A percentile compares a stretch with the other conserved stretches of the same genome.
These are phyloP conservation scores for Inonotus hispidus DNA, from an alignment of 1,284 basidiomycete species.

Conservation along the genomic window DNA sequence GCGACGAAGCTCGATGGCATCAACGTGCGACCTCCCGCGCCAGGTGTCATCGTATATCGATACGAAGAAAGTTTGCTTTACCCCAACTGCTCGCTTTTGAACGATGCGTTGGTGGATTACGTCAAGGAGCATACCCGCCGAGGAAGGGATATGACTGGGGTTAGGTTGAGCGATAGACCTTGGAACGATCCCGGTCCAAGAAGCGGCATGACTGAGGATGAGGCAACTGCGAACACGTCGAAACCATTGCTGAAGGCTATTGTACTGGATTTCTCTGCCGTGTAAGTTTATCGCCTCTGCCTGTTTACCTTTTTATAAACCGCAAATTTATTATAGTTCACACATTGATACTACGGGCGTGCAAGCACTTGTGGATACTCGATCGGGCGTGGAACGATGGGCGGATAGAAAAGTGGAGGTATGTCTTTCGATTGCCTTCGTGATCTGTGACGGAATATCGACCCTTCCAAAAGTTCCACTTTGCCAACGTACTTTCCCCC, in stretches of 20 bases:
- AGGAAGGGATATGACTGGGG: constrained; percentile 64
- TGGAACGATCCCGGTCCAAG: constrained; percentile 93
- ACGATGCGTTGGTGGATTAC: constrained; percentile 74
- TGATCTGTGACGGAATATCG: background rate
- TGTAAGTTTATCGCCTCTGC: constrained; percentile 45
- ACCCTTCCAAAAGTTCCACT: constrained; percentile 63
- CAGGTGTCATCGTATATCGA: constrained; percentile 89
- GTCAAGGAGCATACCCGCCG: constrained; percentile 77
- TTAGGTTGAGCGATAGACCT: constrained; percentile 70
- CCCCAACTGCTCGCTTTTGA: constrained; percentile 83
- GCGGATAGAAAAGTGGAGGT: constrained; percentile 77
- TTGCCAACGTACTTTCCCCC: constrained; percentile 83
- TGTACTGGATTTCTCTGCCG: constrained; percentile 86
- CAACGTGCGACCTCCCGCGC: constrained; percentile 72
- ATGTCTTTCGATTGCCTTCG: constrained; percentile 19
- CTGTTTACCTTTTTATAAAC: background rate
- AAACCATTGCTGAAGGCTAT: constrained; percentile 78
- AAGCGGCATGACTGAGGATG: constrained; percentile 40
- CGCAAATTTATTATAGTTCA: constrained; percentile 38
- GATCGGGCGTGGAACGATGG: constrained; percentile 85
- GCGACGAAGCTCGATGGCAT: constrained; percentile 30
- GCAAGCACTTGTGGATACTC: constrained; percentile 87
- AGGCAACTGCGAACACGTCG: constrained; percentile 47
- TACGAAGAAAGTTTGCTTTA: constrained; percentile 94
- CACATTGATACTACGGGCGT: constrained; percentile 86